A percentile compares a stretch with the other conserved stretches of the same genome.
These are phyloP conservation scores for Blepharisma stoltei DNA, from an alignment of 73 alveolate genomes.

Conservation along the genomic window DNA sequence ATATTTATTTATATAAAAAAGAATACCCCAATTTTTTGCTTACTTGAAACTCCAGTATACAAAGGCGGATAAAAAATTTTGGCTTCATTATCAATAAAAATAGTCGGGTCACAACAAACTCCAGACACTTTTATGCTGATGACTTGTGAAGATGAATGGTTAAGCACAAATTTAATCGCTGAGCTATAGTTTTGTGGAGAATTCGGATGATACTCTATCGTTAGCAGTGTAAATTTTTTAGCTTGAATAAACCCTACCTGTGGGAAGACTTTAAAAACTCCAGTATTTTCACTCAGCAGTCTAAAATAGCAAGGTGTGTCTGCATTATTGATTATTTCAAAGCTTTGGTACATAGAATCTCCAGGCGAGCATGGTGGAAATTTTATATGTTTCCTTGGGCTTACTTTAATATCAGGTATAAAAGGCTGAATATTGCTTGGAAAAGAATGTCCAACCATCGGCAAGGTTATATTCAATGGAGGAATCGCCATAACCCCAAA, in stretches of 20 bases:
- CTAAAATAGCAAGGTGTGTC: slow-evolving; percentile 95
- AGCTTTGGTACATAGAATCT: slow-evolving; percentile 90
- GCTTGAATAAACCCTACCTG: slow-evolving; percentile 90
- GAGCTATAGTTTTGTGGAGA: slow-evolving; percentile 81
- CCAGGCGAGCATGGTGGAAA: slow-evolving; percentile 95
- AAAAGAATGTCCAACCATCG: slow-evolving; percentile 95
- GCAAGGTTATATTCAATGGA: slow-evolving; percentile 62
- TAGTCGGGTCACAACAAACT: slow-evolving; percentile 87
- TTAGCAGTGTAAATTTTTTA: slow-evolving; percentile 79
- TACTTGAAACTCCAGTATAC: slow-evolving; percentile 87
- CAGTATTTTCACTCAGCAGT: slow-evolving; percentile 83
- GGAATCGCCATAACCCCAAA: slow-evolving; percentile 53
- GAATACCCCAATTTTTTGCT: slow-evolving; percentile 81
- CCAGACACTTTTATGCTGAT: slow-evolving; percentile 82
- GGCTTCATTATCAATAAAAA: slow-evolving; percentile 81
- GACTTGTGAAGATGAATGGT: slow-evolving; percentile 84
- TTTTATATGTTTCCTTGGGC: slow-evolving; percentile 81
- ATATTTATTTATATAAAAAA: too few relatives aligned
- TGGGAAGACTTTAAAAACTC: slow-evolving; percentile 90
- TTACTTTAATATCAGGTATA: slow-evolving; percentile 92
- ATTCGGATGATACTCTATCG: slow-evolving; percentile 94
- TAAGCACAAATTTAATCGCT: slow-evolving; percentile 80
- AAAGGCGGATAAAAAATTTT: slow-evolving; percentile 97
- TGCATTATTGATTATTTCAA: slow-evolving; percentile 87
- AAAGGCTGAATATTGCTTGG: slow-evolving; percentile 93